Base-by-base conservation (phyloP, 495 filamentous ascomycete genomes). In the Parathielavia hyrcaniae region DNA sequence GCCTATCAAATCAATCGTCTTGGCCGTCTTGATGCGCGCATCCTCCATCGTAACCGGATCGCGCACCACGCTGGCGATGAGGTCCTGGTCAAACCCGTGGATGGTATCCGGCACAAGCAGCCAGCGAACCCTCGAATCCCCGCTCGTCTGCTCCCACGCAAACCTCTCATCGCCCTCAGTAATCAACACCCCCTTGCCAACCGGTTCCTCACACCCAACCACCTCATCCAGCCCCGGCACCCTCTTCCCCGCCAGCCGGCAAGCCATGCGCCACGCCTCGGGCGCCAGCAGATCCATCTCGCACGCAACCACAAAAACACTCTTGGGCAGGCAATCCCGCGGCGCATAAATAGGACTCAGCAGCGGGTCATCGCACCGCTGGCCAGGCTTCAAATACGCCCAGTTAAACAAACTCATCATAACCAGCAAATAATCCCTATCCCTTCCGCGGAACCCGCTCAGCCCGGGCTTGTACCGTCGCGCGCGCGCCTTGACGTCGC, bases 291-390 rank as follows among this genome's bases (percentile, higher is more conserved):
- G 64, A 35, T 86, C 63, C 67, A 82, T 35, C 78, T 86, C 74
- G 71, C 71, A 65, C 67, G 74, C 61, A 67, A 86, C 58, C 72
- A 83, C 58, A 69, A 82, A 73, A 0, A 76, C 62, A 36, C 66
- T 63, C 39, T 51, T 50, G 4, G 72, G 72, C 1, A 75, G 57
- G 7, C 47, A n/a, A 6, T 70, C 64, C 8, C 64, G 57, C 20
- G 44, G 38, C 0, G 67, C 67, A 40, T 69, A 71, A 38, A 56
- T 36, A 0, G 74, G 69, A 12, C 67, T 71, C 12, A 77, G 52
- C 22, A 70, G 50, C 32, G 71, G 62, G 14, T 75, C 60, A 2
- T 48, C 50, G n/a, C 58, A 39, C 12, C 60, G 39, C 19, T 52
- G 23, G 0, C 71, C 69, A 0, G 61, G 50, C 0, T 32, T 30